Evolutionary conservation across 1,284 basidiomycete genomes (phyloP).

Genomic region (Ustilago bromivora): DNA sequence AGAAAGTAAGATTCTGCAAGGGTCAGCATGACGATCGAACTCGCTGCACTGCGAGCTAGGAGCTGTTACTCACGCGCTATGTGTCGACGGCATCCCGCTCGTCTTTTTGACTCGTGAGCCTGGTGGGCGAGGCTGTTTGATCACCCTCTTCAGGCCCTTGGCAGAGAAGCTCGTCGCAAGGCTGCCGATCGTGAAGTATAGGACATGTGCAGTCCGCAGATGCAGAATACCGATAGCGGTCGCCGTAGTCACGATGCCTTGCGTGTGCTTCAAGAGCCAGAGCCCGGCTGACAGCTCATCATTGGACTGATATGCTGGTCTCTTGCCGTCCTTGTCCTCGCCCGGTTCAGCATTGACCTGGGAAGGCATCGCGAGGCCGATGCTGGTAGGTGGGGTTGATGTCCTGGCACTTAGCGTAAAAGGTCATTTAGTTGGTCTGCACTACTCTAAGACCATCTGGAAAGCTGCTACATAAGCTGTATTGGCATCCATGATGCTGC

Average conservation of each 20-base stretch:
- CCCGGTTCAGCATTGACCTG: not conserved
- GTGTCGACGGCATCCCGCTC: slow-evolving; percentile 57
- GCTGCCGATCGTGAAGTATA: slow-evolving; percentile 45
- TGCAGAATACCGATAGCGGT: slow-evolving; percentile 53
- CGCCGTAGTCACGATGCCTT: slow-evolving; percentile 52
- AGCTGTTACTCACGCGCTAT: slow-evolving; percentile 42
- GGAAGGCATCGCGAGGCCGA: slow-evolving; percentile 9
- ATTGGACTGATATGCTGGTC: not conserved
- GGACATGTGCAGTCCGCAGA: slow-evolving; percentile 40
- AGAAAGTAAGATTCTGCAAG: not conserved
- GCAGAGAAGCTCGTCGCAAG: slow-evolving; percentile 52
- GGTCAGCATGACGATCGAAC: slow-evolving; percentile 1
- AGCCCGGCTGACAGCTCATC: slow-evolving; percentile 39
- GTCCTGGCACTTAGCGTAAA: too few relatives aligned
- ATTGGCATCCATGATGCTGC: not conserved
- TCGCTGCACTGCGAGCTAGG: not conserved
- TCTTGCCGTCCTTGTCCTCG: not conserved
- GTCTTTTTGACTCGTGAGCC: slow-evolving; percentile 52
- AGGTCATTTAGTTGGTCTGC: not conserved
- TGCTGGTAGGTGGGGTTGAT: not conserved
- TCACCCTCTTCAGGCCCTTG: slow-evolving; percentile 53
- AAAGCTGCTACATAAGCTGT: not conserved
- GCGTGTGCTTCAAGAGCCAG: slow-evolving; percentile 53
- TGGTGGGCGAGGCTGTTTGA: slow-evolving; percentile 55
- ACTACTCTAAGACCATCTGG: not conserved